Percentiles rank a stretch among this genome's conserved stretches.
phyloP scores from a whole-genome alignment of 805 yeast genomes.

The Saccharomycopsis malanga region DNA sequence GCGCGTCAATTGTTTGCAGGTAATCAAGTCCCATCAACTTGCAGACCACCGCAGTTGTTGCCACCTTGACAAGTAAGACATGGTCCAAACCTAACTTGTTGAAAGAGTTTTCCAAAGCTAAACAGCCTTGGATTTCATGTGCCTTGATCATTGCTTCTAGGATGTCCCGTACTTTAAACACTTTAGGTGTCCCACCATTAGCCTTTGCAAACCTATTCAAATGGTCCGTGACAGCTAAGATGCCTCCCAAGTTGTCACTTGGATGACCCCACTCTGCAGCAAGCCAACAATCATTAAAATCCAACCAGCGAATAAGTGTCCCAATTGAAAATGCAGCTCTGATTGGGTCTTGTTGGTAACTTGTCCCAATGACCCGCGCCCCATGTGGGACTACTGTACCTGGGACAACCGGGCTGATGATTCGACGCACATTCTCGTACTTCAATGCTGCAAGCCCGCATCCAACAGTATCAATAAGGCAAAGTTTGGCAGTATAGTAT shows the following conservation, averaged over 20 bases:
- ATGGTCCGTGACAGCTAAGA: slow-evolving; percentile 52
- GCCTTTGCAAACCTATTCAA: slow-evolving; percentile 40
- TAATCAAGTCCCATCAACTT: slow-evolving; percentile 43
- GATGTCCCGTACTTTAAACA: slow-evolving; percentile 43
- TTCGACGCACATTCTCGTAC: slow-evolving; percentile 40
- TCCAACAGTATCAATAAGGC: slow-evolving; percentile 51
- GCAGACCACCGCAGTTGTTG: slow-evolving; percentile 54
- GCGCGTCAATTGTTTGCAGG: slow-evolving; percentile 47
- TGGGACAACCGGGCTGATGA: slow-evolving; percentile 52
- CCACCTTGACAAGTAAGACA: slow-evolving; percentile 51
- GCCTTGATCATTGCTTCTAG: slow-evolving; percentile 55
- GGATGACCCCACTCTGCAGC: slow-evolving; percentile 73
- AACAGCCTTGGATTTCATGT: slow-evolving; percentile 54
- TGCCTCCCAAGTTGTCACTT: slow-evolving; percentile 53
- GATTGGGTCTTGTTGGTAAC: slow-evolving; percentile 44
- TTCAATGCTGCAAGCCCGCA: slow-evolving; percentile 55
- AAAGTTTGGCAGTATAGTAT: slow-evolving; percentile 45
- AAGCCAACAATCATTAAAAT: slow-evolving; percentile 57
- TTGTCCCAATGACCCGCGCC: slow-evolving; percentile 48
- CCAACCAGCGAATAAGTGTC: slow-evolving; percentile 52
- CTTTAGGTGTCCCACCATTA: slow-evolving; percentile 34
- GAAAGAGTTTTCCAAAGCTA: slow-evolving; percentile 55
- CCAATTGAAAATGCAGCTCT: slow-evolving; percentile 55
- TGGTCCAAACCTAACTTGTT: slow-evolving; percentile 55
- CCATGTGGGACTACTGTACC: slow-evolving; percentile 51